Percentiles rank a stretch among this genome's conserved stretches.
phyloP scores from a whole-genome alignment of 1,284 basidiomycete species.

The Amylostereum chailletii region DNA sequence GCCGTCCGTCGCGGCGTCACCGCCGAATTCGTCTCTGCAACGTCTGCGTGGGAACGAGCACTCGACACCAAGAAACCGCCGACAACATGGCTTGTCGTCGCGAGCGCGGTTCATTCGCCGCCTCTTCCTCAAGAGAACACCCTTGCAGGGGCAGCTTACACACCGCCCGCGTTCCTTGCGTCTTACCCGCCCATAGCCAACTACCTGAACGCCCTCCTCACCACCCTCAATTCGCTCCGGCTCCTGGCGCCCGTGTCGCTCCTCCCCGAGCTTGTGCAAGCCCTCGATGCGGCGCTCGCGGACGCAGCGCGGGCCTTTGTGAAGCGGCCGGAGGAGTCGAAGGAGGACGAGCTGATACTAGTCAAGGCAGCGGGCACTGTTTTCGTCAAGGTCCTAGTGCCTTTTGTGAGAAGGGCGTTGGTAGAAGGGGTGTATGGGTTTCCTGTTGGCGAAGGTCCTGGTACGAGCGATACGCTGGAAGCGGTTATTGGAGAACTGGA shows the following conservation, averaged over 20 bases:
- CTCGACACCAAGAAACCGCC: constrained; percentile 10
- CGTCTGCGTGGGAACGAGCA: constrained; percentile 4
- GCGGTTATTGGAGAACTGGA: constrained; percentile 20
- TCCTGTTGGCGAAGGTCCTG: constrained; percentile 3
- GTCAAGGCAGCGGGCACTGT: constrained; percentile 46
- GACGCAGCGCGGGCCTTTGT: constrained; percentile 14
- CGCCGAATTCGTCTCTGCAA: constrained; percentile 29
- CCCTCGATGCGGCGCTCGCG: constrained; percentile 46
- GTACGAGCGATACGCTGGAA: constrained; percentile 14
- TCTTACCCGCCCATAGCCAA: constrained; percentile 74
- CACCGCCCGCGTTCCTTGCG: constrained; percentile 61
- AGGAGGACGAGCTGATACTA: constrained; percentile 31
- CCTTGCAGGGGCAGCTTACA: constrained; percentile 29
- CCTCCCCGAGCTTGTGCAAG: constrained; percentile 32
- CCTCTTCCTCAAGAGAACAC: constrained; percentile 15
- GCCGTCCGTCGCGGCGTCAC: constrained; percentile 41
- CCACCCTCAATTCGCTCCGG: constrained; percentile 74
- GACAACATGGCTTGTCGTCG: constrained; percentile 10
- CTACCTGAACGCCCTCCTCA: constrained; percentile 68
- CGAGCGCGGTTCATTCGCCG: constrained; percentile 14
- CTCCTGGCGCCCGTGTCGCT: constrained; percentile 67
- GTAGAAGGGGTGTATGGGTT: constrained; percentile 67
- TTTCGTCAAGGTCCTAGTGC: constrained; percentile 53
- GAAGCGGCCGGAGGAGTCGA: constrained; percentile 18
- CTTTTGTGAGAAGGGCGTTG: constrained; percentile 60